Evolutionary conservation across 495 filamentous ascomycete species (phyloP), one percentile per base, ranked within the genome.

Genomic region (Aspergillus saccharolyticus): DNA sequence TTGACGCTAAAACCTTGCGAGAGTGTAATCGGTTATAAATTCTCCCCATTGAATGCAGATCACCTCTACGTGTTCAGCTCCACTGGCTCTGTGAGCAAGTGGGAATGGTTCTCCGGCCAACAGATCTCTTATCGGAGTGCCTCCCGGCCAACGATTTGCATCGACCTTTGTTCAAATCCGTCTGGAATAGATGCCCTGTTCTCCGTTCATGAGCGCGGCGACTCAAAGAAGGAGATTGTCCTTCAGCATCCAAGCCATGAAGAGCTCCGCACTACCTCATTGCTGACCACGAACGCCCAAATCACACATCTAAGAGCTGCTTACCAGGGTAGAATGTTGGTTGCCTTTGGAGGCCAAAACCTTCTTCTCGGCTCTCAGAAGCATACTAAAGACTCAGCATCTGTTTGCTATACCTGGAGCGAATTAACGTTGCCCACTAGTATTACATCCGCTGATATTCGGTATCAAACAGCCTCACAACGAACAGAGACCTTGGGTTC

Each of bases 101-200:
- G 91, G 81, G 79, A 96, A 63, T 96, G 90, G 91, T 79, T 78
- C 9, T 77, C 80, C 30, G 85, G 85, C 24, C 72, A 71, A 20
- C 73, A 74, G 22, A 44, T 80, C 21, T 66, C 62, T 16, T 67
- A 68, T 19, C 85, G 82, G 82, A 70, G 79, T 68, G 65, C 61
- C 7, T 56, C 57, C 16, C 56, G 46, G 42, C 62, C 63, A 52
- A 62, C 62, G 0, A 59, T 72, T 9, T 60, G 66, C 5, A 61
- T 61, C 33, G 65, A 71, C 44, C 22, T 62, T 63, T 52, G 55
- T 54, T 28, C 56, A 50, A 1, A 57, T 52, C 25, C 55, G 16
- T 18, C 22, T 28, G 61, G 63, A 39, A 42, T 0, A 0, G 42
- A 47, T 19, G 24, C 18, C 1, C 52, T 64, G 7, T 63, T 63